Percentiles rank a stretch among this genome's conserved stretches.
Evolutionary conservation across 225 moss, liverwort and hornwort genomes (phyloP).

Genomic region (Polytrichum formosum): DNA sequence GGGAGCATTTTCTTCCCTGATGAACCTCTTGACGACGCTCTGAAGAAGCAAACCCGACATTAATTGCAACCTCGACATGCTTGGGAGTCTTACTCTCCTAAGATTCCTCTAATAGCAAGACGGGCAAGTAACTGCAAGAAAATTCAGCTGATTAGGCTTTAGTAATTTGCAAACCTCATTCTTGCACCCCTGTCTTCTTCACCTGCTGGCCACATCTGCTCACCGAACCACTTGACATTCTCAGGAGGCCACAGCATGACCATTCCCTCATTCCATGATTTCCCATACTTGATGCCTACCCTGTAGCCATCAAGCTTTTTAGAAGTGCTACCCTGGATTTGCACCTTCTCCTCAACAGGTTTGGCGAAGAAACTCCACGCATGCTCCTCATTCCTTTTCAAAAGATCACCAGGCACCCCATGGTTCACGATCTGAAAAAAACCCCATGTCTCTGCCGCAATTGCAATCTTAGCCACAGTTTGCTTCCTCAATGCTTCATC

Average conservation of each 20-base stretch:
- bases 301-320: background rate
- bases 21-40: too few species aligned
- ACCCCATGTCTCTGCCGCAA: constrained; percentile 53
- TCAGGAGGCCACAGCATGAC: background rate
- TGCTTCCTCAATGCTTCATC: background rate
- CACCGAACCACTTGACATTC: background rate
- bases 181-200: background rate
- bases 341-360: background rate
- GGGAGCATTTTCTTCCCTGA: too few species aligned
- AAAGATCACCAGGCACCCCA: constrained; percentile 25
- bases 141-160: too few species aligned
- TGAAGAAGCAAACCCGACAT: too few species aligned
- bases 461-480: constrained; percentile 35
- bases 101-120: background rate
- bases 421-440: constrained; percentile 57
- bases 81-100: too few species aligned
- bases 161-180: background rate
- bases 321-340: background rate
- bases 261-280: background rate
- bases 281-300: background rate
- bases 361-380: background rate
- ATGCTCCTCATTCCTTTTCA: background rate
- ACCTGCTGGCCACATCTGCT: background rate
- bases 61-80: background rate
- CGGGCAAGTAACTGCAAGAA: background rate